Percentiles rank a stretch among this genome's conserved stretches.
These are phyloP conservation scores for Gastrodia elata DNA, from an alignment of 106 monocot species.

Conservation along the genomic window DNA sequence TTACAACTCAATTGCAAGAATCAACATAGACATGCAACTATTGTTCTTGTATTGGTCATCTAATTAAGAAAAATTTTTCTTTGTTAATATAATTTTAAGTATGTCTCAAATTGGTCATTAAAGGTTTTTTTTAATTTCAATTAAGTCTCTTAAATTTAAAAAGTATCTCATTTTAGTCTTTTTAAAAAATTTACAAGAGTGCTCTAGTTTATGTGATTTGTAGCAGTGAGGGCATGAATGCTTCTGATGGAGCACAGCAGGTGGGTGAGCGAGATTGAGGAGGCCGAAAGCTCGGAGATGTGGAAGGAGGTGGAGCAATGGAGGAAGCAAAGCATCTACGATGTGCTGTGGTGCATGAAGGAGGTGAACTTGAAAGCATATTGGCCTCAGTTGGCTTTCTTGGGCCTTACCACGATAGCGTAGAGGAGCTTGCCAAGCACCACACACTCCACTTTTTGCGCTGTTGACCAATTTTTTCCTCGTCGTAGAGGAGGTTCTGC, in stretches of 20 bases:
- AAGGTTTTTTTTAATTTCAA: no score
- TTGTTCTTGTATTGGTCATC: no score
- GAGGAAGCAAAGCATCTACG: slow-evolving; percentile 46
- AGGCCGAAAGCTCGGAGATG: slow-evolving; percentile 10
- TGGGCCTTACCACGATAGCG: slow-evolving; percentile 68
- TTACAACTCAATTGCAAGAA: no score
- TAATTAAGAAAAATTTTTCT: no score
- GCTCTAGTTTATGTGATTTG: no score
- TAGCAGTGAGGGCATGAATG: no score
- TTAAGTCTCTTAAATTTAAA: no score
- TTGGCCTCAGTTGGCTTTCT: slow-evolving; percentile 50
- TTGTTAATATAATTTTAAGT: no score
- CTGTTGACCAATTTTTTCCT: slow-evolving; percentile 29
- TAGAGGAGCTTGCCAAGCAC: slow-evolving; percentile 38
- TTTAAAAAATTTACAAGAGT: no score
- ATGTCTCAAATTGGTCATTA: no score
- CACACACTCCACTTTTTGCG: slow-evolving; percentile 50
- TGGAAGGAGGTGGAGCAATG: slow-evolving; percentile 21
- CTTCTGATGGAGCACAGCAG: not conserved
- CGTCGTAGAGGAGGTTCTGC: slow-evolving; percentile 26
- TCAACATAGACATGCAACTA: no score
- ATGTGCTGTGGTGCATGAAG: slow-evolving; percentile 48
- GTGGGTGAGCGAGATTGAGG: slow-evolving; percentile 35
- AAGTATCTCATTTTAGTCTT: no score
- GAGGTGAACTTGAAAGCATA: slow-evolving; percentile 57